Evolutionary conservation across 2,329 filamentous ascomycete genomes (phyloP).

Genomic region (Penicillium hesseltinei): DNA sequence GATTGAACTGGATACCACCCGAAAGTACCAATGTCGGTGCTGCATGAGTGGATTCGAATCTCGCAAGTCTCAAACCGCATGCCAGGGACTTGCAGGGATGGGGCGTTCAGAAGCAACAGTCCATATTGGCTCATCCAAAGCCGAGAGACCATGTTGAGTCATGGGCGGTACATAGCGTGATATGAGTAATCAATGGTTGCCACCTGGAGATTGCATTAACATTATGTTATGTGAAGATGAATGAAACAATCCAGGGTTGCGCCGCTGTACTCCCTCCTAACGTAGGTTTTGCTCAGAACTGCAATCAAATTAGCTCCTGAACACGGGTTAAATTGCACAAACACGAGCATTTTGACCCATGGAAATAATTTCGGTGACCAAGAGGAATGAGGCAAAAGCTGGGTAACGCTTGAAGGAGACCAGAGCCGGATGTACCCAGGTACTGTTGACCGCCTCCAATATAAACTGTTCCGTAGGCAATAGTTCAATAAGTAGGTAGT

Average conservation of each 20-base stretch:
- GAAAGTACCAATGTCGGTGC: background rate
- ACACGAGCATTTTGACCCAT: background rate
- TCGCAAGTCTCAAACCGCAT: constrained; percentile 2
- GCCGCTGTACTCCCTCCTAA: no score
- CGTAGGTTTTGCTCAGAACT: no score
- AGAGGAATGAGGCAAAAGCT: background rate
- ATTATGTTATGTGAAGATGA: no score
- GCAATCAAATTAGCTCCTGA: no score
- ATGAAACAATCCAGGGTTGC: no score
- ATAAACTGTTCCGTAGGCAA: background rate
- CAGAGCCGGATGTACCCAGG: no score
- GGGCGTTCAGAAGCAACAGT: background rate
- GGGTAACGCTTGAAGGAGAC: no score
- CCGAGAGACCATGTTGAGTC: background rate
- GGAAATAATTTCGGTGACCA: background rate
- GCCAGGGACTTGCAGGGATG: constrained; percentile 1
- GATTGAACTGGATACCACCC: background rate
- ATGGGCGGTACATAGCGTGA: no score
- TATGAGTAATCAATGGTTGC: background rate
- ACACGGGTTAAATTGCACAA: no score
- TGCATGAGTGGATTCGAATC: background rate
- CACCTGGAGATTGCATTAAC: background rate
- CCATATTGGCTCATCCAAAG: background rate
- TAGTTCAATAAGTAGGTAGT: background rate
- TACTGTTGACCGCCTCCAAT: background rate